phyloP scores from a whole-genome alignment of 768 basidiomycete species.

The Termitomyces eurrhizus region DNA sequence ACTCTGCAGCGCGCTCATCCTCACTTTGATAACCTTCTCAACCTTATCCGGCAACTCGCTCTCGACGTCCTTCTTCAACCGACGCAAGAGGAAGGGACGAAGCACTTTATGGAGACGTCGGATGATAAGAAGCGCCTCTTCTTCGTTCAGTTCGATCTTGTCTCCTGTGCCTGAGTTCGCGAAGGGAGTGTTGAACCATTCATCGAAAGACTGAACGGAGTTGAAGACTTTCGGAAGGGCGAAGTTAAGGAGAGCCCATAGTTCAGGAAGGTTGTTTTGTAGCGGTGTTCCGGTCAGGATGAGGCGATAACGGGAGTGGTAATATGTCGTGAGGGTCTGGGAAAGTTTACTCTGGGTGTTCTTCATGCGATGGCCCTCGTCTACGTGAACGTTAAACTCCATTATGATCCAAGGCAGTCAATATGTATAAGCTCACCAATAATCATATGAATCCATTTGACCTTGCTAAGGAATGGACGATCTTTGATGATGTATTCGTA shows the following conservation, averaged over 20 bases:
- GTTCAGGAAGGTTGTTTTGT: conserved; percentile 94
- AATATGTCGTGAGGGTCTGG: conserved; percentile 88
- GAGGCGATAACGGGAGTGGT: conserved; percentile 88
- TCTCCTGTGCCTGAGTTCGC: conserved; percentile 97
- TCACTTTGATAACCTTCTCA: conserved; percentile 95
- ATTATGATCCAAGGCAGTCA: not conserved
- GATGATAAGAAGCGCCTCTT: conserved; percentile 97
- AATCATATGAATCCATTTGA: conserved; percentile 98
- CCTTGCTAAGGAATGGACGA: conserved; percentile 81
- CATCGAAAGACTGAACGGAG: conserved; percentile 98
- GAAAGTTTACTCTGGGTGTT: conserved; percentile 87
- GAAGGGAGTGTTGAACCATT: conserved; percentile 99
- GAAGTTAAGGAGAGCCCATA: conserved; percentile 95
- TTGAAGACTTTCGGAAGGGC: conserved; percentile 95
- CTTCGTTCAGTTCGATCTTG: conserved; percentile 99
- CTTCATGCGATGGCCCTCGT: conserved; percentile 98
- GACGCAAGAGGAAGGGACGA: conserved; percentile 86
- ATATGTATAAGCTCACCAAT: conserved; percentile 55
- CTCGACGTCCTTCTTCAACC: conserved; percentile 97
- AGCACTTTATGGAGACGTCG: conserved; percentile 95
- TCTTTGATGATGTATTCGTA: conserved; percentile 99
- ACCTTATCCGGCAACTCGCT: conserved; percentile 95
- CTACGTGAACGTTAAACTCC: conserved; percentile 27
- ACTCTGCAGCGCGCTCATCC: conserved; percentile 89
- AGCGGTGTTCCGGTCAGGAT: conserved; percentile 95